Percentiles rank a stretch among this genome's conserved stretches.
Evolutionary conservation across 768 basidiomycete species (phyloP).

Genomic region (Trametes meyenii): DNA sequence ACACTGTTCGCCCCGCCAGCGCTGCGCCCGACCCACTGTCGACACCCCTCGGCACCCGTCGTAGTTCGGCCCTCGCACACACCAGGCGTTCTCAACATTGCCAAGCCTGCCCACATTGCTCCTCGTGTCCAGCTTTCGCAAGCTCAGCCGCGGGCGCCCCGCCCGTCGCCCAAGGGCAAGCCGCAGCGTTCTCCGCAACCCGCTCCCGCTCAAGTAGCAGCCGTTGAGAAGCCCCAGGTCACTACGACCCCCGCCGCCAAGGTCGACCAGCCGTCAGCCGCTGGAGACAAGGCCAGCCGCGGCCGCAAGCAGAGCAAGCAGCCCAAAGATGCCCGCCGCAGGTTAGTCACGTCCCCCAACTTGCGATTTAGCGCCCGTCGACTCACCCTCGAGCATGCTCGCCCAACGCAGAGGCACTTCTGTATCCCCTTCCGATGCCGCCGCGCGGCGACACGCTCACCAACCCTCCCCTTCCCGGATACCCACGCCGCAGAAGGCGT

Average conservation of each 20-base stretch:
- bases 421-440: slow-evolving; percentile 42
- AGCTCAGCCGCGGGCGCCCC: slow-evolving; percentile 37
- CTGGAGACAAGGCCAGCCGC: slow-evolving; percentile 36
- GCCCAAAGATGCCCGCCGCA: slow-evolving; percentile 43
- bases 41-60: slow-evolving; percentile 71
- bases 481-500: slow-evolving; percentile 71
- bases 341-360: slow-evolving; percentile 36
- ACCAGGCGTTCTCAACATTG: slow-evolving; percentile 72
- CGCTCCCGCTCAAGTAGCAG: slow-evolving; percentile 31
- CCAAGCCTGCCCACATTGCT: slow-evolving; percentile 50
- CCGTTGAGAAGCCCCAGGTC: slow-evolving; percentile 35
- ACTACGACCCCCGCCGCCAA: slow-evolving; percentile 24
- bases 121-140: slow-evolving; percentile 43
- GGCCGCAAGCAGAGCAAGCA: slow-evolving; percentile 41
- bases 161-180: slow-evolving; percentile 43
- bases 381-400: slow-evolving; percentile 7
- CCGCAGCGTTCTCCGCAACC: slow-evolving; percentile 34
- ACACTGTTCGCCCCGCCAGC: slow-evolving; percentile 33
- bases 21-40: slow-evolving; percentile 48
- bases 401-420: slow-evolving; percentile 47
- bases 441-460: slow-evolving; percentile 54
- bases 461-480: slow-evolving; percentile 60
- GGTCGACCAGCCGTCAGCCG: slow-evolving; percentile 17
- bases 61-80: slow-evolving; percentile 72
- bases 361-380: slow-evolving; percentile 36